A percentile compares a stretch with the other conserved stretches of the same genome.
Evolutionary conservation across 1,284 basidiomycete genomes (phyloP).

Genomic region (Jaminaea rosea): DNA sequence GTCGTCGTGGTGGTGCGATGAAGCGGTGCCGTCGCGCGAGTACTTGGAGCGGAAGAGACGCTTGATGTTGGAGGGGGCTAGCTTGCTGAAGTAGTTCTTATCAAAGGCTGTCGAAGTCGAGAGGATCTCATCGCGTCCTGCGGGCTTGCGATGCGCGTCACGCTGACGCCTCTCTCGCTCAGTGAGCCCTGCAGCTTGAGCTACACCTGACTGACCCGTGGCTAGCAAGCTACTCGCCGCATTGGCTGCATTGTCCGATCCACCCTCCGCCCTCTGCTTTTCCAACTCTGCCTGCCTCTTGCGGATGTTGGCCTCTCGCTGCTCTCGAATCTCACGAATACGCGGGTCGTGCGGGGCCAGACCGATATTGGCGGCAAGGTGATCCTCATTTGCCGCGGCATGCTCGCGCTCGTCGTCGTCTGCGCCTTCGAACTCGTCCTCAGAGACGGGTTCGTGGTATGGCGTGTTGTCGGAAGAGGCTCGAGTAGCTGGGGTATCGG

Average conservation of each 20-base stretch:
- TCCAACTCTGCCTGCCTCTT: constrained; percentile 38
- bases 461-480: constrained; percentile 8
- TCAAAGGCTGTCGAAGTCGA: constrained; percentile 41
- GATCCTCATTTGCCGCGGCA: constrained; percentile 31
- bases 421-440: constrained; percentile 43
- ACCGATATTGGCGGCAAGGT: constrained; percentile 40
- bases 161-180: not conserved
- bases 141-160: not conserved
- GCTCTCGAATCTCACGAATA: constrained; percentile 35
- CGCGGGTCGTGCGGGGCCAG: constrained; percentile 38
- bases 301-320: constrained; percentile 41
- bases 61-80: constrained; percentile 41
- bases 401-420: constrained; percentile 29
- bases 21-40: constrained; percentile 8
- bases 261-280: constrained; percentile 16
- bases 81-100: constrained; percentile 40
- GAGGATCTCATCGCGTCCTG: constrained; percentile 34
- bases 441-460: constrained; percentile 43
- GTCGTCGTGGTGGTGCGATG: constrained; percentile 8
- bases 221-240: constrained; percentile 20
- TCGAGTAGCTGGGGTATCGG: constrained; percentile 22
- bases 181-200: not conserved
- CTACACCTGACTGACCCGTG: constrained; percentile 7
- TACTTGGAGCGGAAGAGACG: constrained; percentile 37
- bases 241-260: constrained; percentile 21